phyloP scores from a whole-genome alignment of 208 protist genomes.

The Endotrypanum monterogeii region DNA sequence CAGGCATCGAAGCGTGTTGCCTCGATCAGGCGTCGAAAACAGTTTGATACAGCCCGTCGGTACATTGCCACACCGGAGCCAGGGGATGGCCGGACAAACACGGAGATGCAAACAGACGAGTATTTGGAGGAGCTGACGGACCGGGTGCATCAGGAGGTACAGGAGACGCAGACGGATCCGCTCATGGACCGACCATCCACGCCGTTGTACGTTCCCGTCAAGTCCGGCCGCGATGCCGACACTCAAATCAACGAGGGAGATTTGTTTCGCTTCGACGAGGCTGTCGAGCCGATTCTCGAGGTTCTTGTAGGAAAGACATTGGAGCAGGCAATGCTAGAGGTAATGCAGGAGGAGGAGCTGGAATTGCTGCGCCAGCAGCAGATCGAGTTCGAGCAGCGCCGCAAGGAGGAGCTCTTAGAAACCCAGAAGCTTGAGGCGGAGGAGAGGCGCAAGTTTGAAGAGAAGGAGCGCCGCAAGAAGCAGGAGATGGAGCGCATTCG shows the following conservation, averaged over 20 bases:
- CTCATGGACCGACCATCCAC: slow-evolving; percentile 95
- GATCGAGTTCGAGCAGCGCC: slow-evolving; percentile 95
- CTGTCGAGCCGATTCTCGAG: slow-evolving; percentile 96
- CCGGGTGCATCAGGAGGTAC: slow-evolving; percentile 66
- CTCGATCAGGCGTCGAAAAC: slow-evolving; percentile 67
- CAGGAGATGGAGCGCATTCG: slow-evolving; percentile 93
- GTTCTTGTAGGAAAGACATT: slow-evolving; percentile 98
- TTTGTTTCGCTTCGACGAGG: slow-evolving; percentile 98
- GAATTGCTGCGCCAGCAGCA: slow-evolving; percentile 93
- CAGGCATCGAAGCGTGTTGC: slow-evolving; percentile 64
- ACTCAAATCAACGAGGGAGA: slow-evolving; percentile 97
- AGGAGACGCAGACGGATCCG: slow-evolving; percentile 96
- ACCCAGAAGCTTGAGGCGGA: slow-evolving; percentile 95
- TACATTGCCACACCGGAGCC: slow-evolving; percentile 84
- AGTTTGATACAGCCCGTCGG: slow-evolving; percentile 53
- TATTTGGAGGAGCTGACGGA: slow-evolving; percentile 97
- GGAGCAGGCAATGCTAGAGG: slow-evolving; percentile 97
- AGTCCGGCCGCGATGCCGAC: slow-evolving; percentile 94
- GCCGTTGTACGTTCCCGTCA: slow-evolving; percentile 94
- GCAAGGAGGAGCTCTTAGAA: slow-evolving; percentile 96
- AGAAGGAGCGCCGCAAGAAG: slow-evolving; percentile 95
- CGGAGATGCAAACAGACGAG: slow-evolving; percentile 96
- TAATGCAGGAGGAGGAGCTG: slow-evolving; percentile 98
- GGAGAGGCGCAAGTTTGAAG: slow-evolving; percentile 94
- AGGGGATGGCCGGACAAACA: slow-evolving; percentile 89